A percentile compares a stretch with the other conserved stretches of the same genome.
Evolutionary conservation across 2,329 filamentous ascomycete species (phyloP).

Genomic region (Trichothecium sympodiale): DNA sequence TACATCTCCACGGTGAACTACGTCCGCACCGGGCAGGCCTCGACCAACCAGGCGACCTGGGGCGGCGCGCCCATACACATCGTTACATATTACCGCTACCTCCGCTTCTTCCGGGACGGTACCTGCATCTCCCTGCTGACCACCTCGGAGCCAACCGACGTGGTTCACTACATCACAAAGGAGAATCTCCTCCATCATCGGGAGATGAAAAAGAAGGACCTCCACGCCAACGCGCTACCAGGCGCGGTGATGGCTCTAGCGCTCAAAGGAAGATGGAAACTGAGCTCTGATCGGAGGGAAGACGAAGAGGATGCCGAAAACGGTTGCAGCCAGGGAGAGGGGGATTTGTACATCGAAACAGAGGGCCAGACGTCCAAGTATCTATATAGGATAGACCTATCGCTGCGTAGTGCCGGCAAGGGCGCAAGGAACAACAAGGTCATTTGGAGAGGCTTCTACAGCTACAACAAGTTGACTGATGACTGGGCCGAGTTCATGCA

Average conservation of each 20-base stretch:
- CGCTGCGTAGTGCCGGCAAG: conserved; percentile 52
- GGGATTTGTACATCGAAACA: conserved; percentile 73
- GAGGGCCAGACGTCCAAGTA: conserved; percentile 86
- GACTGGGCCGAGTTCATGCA: conserved; percentile 76
- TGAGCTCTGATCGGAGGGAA: conserved; percentile 25
- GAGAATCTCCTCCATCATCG: conserved; percentile 48
- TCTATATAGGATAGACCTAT: conserved; percentile 71
- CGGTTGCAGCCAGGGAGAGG: conserved; percentile 30
- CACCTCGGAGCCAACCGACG: conserved; percentile 71
- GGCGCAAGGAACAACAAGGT: conserved; percentile 74
- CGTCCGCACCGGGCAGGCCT: conserved; percentile 66
- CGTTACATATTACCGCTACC: conserved; percentile 94
- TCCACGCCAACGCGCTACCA: conserved; percentile 15
- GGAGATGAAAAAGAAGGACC: conserved; percentile 11
- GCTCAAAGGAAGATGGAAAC: conserved; percentile 43
- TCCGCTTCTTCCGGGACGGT: conserved; percentile 89
- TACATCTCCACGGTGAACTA: conserved; percentile 98
- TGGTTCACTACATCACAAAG: conserved; percentile 72
- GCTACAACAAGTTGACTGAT: conserved; percentile 79
- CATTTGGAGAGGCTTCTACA: conserved; percentile 81
- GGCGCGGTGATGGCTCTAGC: conserved; percentile 57
- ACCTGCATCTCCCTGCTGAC: conserved; percentile 71
- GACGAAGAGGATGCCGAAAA: conserved; percentile 13
- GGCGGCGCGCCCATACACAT: conserved; percentile 69
- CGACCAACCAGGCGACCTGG: conserved; percentile 64